phyloP scores from a whole-genome alignment of 768 basidiomycete species.

The Leccinum subtestaceum region DNA sequence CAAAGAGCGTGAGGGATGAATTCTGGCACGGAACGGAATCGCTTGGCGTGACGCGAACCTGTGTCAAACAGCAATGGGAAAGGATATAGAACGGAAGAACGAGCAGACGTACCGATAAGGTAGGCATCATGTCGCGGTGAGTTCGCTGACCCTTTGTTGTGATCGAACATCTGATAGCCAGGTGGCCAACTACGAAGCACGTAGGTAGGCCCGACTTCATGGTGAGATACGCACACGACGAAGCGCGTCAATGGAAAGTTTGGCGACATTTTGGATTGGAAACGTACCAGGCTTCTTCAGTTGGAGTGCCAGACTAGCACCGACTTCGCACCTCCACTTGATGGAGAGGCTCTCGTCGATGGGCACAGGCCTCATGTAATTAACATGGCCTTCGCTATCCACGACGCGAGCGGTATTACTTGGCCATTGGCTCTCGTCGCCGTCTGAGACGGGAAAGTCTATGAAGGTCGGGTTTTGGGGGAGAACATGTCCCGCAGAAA shows the following conservation, averaged over 20 bases:
- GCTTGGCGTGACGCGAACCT: slow-evolving; percentile 44
- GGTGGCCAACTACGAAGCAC: slow-evolving; percentile 63
- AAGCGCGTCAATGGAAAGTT: not conserved
- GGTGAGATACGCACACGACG: not conserved
- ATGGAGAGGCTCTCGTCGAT: slow-evolving; percentile 49
- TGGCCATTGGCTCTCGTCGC: slow-evolving; percentile 53
- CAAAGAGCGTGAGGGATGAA: slow-evolving; percentile 83
- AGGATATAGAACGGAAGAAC: not conserved
- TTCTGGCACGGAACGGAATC: slow-evolving; percentile 81
- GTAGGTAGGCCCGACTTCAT: slow-evolving; percentile 43
- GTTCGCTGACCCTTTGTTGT: slow-evolving; percentile 59
- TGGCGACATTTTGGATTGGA: not conserved
- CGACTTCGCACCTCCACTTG: slow-evolving; percentile 56
- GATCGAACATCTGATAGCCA: slow-evolving; percentile 71
- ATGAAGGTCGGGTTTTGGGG: slow-evolving; percentile 55
- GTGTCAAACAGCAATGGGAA: not conserved
- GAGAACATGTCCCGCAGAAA: slow-evolving; percentile 29
- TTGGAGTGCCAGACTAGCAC: slow-evolving; percentile 38
- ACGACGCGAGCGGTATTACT: slow-evolving; percentile 50
- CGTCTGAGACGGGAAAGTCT: slow-evolving; percentile 64
- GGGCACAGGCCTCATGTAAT: slow-evolving; percentile 60
- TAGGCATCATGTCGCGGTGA: slow-evolving; percentile 73
- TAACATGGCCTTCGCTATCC: slow-evolving; percentile 63
- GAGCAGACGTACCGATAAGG: slow-evolving; percentile 57
- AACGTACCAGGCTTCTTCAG: slow-evolving; percentile 51